Conservation (phyloP, 2,329 filamentous ascomycete genomes). For the Sclerotinia minor region DNA sequence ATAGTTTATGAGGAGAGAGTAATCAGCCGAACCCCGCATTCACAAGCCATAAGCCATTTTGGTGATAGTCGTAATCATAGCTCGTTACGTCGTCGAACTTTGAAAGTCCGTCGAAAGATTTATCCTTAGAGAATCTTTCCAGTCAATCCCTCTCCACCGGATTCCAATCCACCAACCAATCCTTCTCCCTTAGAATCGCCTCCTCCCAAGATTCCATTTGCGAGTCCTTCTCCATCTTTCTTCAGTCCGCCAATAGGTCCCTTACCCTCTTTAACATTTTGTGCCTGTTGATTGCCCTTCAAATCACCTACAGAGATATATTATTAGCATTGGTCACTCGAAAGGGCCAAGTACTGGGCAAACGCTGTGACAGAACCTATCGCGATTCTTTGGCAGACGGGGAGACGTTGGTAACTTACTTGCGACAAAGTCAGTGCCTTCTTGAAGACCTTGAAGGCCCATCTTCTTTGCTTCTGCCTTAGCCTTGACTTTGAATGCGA, state of each 20-base stretch:
- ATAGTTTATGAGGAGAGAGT: neutral
- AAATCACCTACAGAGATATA: slow-evolving; percentile 39
- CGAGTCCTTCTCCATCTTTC: slow-evolving; percentile 22
- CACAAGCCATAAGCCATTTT: neutral
- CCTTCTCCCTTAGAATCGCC: slow-evolving; percentile 8
- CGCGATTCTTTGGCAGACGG: neutral
- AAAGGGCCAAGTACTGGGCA: neutral
- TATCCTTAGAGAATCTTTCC: slow-evolving; percentile 3
- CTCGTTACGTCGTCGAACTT: neutral
- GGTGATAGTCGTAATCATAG: slow-evolving; percentile 5
- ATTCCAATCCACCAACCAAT: slow-evolving; percentile 19
- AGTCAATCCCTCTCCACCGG: slow-evolving; percentile 19
- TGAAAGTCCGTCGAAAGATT: neutral
- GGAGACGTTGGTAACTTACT: slow-evolving; percentile 36
- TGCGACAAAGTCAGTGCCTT: slow-evolving; percentile 45
- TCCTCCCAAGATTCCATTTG: slow-evolving; percentile 9
- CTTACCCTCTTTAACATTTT: slow-evolving; percentile 36
- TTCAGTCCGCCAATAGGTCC: slow-evolving; percentile 34
- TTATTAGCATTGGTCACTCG: neutral
- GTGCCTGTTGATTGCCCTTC: slow-evolving; percentile 44
- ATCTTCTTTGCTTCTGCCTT: slow-evolving; percentile 46
- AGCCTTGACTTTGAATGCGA: slow-evolving; percentile 46
- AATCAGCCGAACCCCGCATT: slow-evolving; percentile 2
- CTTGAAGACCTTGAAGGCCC: slow-evolving; percentile 44
- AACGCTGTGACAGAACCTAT: neutral